Evolutionary conservation across 1,139 yeast species (phyloP), one percentile per base, ranked within the genome.

Genomic region (Zygosaccharomyces sapae): DNA sequence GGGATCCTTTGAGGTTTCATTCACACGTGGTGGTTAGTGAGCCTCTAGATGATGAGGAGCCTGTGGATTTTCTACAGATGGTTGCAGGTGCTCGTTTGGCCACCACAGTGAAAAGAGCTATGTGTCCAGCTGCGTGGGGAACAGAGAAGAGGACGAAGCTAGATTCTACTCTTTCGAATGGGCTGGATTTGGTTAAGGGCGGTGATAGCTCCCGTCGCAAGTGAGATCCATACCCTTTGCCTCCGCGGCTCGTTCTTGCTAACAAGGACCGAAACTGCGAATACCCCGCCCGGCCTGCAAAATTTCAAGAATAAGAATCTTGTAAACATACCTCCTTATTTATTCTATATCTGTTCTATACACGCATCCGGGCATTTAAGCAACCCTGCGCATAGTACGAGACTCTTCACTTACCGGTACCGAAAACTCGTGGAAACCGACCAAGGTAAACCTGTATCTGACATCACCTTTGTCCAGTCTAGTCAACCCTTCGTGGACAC

Each of bases 31-130:
- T 87, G 5, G 86, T 87, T 1, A 79, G 80, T 45, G 75, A 81
- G 1, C 61, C 71, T 2, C 56, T 64, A 20, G 76, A 72, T 27
- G 61, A 73, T 52, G 70, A 75, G 33, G 78, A 79, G 52, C 73
- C 76, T 56, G 70, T 86, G 45, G 74, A 74, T 4, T 55, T 83
- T 31, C 58, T 76, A 47, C 81, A 80, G 46, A 64, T 89, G 27
- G 80, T 88, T 0, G 82, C 84, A 22, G 89, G 95, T 20, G 97
- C 97, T 0, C 72, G 98, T 54, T 69, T 92, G 47, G 96, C 96
- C 1, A 89, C 97, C 0, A 84, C 94, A 1, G 97, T 92, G 8
- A 90, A 92, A 92, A 92, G 65, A 73, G 85, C 33, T 86, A 89
- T 86, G 77, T 86, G 7, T 66, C 90, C 5, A 80, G 82, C 3